Base-by-base conservation (phyloP, 140 eudicot genomes). In the Anethum foeniculum region DNA sequence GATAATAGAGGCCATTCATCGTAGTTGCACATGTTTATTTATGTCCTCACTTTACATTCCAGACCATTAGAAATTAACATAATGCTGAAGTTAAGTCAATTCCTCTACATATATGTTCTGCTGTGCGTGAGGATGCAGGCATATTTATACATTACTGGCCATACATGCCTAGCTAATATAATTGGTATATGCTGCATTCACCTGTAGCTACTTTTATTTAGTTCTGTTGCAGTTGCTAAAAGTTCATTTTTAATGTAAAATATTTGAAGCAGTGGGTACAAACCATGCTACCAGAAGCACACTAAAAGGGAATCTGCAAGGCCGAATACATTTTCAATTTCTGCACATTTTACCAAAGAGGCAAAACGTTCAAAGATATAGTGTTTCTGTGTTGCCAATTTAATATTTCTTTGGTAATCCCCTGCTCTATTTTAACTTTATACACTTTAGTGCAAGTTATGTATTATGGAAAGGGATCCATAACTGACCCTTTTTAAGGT, bases 401-500 rank as follows among this genome's bases (percentile, higher is more conserved):
- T 51, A 6, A 15, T 51, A 51, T 51, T 51, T 51, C 58, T 51
- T 51, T 51, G 21, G 23, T 16, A 51, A 3, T 51, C 58, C 58
- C 58, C 58, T 51, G 16, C 58, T 51, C 43, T 39, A 41, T 41
- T 41, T 41, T 41, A 41, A 4, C 46, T 41, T 41, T 41, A 41
- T 34, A 34, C 38, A 34, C 38, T 34, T 34, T 34, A 34, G 38
- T 34, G 38, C 38, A 34, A 1, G 38, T 34, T 34, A 34, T 34
- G 46, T 4, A 41, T 41, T 3, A 41, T 44, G 3, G 16, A 71
- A 36, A 18, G 30, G 2, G 5, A 38, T 43, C 46, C 49, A 36
- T 71, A 19, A 16, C n/a, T 52, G 86, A 34, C 74, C 83, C 86
- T 74, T 43, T 74, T 28, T 21, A 19, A 6, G 28, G 56, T 74